A percentile compares a stretch with the other conserved stretches of the same genome.
These are phyloP conservation scores for Metschnikowia picachoensis DNA, from an alignment of 805 yeast species.

Conservation along the genomic window DNA sequence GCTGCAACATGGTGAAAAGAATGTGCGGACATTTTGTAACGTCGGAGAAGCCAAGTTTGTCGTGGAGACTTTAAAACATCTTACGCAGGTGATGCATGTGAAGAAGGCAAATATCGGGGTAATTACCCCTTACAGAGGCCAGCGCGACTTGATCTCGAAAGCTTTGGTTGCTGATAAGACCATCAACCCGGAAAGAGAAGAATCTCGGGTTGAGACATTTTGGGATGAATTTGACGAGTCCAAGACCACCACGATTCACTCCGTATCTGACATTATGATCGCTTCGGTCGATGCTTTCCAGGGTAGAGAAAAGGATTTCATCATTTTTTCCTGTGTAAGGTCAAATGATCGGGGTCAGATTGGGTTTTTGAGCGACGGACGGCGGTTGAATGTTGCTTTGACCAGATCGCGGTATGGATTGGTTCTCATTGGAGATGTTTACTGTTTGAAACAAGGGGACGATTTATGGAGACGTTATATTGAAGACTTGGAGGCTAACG, in stretches of 20 bases:
- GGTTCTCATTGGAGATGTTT: conserved; percentile 72
- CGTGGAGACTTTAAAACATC: conserved; percentile 66
- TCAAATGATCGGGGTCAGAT: conserved; percentile 37
- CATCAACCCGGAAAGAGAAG: neutral
- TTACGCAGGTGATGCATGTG: conserved; percentile 53
- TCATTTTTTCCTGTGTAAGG: conserved; percentile 41
- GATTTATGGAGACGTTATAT: conserved; percentile 63
- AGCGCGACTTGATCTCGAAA: conserved; percentile 64
- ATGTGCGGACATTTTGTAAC: conserved; percentile 78
- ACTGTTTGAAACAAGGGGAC: conserved; percentile 60
- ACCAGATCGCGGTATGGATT: conserved; percentile 42
- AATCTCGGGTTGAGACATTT: neutral
- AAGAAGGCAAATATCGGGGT: conserved; percentile 75
- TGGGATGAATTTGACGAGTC: neutral
- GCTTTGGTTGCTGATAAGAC: neutral
- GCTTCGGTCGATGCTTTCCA: conserved; percentile 49
- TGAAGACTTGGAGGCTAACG: neutral
- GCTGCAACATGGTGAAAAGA: conserved; percentile 73
- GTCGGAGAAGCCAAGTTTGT: conserved; percentile 86
- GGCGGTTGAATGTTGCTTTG: conserved; percentile 42
- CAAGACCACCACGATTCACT: neutral
- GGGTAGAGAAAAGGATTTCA: conserved; percentile 42
- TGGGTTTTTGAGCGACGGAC: conserved; percentile 41
- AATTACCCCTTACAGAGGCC: conserved; percentile 93
- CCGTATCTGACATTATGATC: conserved; percentile 56